Conservation (phyloP, 129 eudicot species). For the carrot (Daucus carota) region DNA sequence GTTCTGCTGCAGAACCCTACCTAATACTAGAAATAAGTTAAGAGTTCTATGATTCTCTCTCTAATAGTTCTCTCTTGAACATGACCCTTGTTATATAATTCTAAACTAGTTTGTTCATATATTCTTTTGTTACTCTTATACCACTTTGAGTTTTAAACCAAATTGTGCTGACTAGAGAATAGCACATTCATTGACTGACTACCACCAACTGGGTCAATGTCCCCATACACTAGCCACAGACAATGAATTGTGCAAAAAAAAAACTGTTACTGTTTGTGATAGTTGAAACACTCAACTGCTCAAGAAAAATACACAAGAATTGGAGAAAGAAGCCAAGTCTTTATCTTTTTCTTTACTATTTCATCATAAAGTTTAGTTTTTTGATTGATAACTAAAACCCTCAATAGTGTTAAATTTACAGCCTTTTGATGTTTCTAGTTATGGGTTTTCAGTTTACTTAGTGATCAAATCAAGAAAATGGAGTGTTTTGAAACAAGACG, state of each 20-base stretch:
- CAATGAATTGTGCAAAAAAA: not conserved
- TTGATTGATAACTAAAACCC: not conserved
- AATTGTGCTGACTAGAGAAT: not conserved
- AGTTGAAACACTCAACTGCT: conserved; percentile 8
- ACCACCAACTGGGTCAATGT: not conserved
- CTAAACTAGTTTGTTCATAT: no score
- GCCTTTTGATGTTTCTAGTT: not conserved
- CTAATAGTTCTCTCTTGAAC: no score
- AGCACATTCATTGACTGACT: not conserved
- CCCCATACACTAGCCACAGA: not conserved
- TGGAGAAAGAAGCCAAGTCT: not conserved
- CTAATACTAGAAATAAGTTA: no score
- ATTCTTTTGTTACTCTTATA: no score
- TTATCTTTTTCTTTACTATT: not conserved
- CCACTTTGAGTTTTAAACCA: no score
- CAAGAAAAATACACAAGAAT: not conserved
- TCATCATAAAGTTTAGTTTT: not conserved
- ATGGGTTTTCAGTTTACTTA: not conserved
- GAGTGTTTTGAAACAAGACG: not conserved
- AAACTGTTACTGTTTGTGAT: not conserved
- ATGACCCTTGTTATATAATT: no score
- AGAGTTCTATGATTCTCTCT: no score
- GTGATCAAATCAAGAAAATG: not conserved
- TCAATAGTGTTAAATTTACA: not conserved
- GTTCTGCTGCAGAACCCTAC: no score